Conservation (phyloP, 2,329 filamentous ascomycete genomes). For the Xylaria sp. region DNA sequence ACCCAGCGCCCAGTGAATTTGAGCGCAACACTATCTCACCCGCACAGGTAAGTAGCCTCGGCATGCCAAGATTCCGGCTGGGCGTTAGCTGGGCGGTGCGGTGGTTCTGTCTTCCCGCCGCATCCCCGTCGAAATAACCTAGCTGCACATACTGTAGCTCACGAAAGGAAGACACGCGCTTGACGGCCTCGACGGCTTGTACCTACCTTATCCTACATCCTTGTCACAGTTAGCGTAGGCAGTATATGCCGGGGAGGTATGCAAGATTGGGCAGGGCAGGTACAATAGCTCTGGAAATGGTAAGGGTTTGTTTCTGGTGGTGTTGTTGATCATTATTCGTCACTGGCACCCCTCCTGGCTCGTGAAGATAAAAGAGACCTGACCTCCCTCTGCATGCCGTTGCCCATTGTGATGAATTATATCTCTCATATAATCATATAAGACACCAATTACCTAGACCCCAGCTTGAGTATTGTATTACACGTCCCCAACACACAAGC, state of each 20-base stretch:
- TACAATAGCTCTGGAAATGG: conserved; percentile 2
- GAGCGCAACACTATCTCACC: conserved; percentile 15
- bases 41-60: conserved; percentile 31
- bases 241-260: conserved; percentile 18
- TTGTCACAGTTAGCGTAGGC: conserved; percentile 12
- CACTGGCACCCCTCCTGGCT: conserved; percentile 23
- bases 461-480: neutral
- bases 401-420: neutral
- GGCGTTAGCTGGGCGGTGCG: conserved; percentile 23
- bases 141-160: neutral
- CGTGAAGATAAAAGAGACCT: conserved; percentile 28
- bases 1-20: conserved; percentile 23
- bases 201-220: conserved; percentile 20
- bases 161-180: conserved; percentile 5
- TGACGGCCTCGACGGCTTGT: conserved; percentile 2
- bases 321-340: conserved; percentile 35
- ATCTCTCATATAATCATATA: conserved; percentile 28
- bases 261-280: conserved; percentile 26
- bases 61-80: conserved; percentile 30
- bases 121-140: conserved; percentile 12
- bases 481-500: conserved; percentile 2
- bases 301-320: conserved; percentile 29
- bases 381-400: conserved; percentile 10
- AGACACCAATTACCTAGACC: neutral
- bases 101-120: conserved; percentile 5